Conservation (phyloP, 2,329 filamentous ascomycete genomes). For the Pseudogymnoascus sp. region DNA sequence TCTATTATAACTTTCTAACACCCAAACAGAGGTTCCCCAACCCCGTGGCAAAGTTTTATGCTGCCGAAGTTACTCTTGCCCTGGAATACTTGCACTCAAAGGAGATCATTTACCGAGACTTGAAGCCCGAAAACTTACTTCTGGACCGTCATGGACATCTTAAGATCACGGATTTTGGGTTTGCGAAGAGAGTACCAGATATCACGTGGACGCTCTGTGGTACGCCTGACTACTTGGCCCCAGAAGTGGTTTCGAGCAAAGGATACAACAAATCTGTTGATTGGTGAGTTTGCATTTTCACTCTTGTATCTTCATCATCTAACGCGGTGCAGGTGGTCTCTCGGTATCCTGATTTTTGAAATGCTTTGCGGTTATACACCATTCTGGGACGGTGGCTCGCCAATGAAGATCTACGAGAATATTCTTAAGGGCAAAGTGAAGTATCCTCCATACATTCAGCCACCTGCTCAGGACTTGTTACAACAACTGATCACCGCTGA, state of each 20-base stretch:
- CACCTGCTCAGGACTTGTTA: conserved; percentile 86
- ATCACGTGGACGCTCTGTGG: conserved; percentile 99
- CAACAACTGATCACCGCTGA: conserved; percentile 91
- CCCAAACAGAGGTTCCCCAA: conserved; percentile 80
- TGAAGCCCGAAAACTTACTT: conserved; percentile 91
- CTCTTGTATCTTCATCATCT: neutral
- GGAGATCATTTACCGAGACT: conserved; percentile 94
- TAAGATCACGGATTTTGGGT: conserved; percentile 97
- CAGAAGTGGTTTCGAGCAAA: conserved; percentile 97
- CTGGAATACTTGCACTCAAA: conserved; percentile 91
- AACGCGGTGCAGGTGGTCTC: conserved; percentile 68
- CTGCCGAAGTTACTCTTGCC: conserved; percentile 90
- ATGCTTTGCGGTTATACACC: conserved; percentile 99
- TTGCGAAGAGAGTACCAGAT: conserved; percentile 95
- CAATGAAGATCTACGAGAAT: conserved; percentile 99
- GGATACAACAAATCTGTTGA: conserved; percentile 99
- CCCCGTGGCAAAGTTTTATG: conserved; percentile 98
- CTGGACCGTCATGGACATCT: conserved; percentile 88
- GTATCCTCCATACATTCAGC: conserved; percentile 92
- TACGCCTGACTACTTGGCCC: conserved; percentile 93
- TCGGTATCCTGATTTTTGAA: conserved; percentile 97
- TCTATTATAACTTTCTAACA: conserved; percentile 11
- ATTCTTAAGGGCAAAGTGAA: conserved; percentile 94
- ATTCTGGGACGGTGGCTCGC: conserved; percentile 96
- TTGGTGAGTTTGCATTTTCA: conserved; percentile 57